A percentile compares a stretch with the other conserved stretches of the same genome.
These are phyloP conservation scores for Trifolium fragiferum DNA, from an alignment of 306 rosid species.

Conservation along the genomic window DNA sequence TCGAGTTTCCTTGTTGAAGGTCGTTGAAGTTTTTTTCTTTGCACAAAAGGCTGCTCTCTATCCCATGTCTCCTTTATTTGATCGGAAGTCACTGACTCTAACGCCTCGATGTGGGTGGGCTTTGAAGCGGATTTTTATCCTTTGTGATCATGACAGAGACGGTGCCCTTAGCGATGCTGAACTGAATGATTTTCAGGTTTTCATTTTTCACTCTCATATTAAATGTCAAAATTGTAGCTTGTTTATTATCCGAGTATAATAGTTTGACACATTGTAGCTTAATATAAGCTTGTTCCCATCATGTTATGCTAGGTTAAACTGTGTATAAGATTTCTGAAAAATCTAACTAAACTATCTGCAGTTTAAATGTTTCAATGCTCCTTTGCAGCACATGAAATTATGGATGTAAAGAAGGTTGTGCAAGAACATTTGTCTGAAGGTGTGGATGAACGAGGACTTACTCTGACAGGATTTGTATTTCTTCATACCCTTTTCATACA, in stretches of 20 bases:
- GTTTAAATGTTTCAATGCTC: constrained; percentile 96
- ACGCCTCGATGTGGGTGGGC: constrained; percentile 91
- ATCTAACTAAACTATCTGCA: constrained; percentile 49
- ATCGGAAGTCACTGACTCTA: constrained; percentile 87
- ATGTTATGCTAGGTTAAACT: neutral
- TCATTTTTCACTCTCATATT: neutral
- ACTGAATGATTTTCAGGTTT: constrained; percentile 53
- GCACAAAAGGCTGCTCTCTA: constrained; percentile 98
- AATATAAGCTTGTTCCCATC: constrained; percentile 29
- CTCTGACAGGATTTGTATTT: constrained; percentile 90
- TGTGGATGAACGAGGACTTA: constrained; percentile 93
- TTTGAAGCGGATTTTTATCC: constrained; percentile 88
- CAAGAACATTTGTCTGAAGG: constrained; percentile 89
- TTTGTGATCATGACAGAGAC: constrained; percentile 89
- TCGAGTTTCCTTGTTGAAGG: constrained; percentile 53
- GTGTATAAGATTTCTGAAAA: constrained; percentile 8
- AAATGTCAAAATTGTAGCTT: constrained; percentile 1
- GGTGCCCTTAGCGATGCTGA: constrained; percentile 70
- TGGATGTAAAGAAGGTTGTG: constrained; percentile 84
- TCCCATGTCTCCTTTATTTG: constrained; percentile 92
- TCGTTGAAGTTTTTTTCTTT: constrained; percentile 90
- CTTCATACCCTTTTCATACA: constrained; percentile 93
- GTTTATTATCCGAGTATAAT: neutral
- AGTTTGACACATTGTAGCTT: constrained; percentile 33
- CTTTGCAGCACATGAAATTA: constrained; percentile 86